These are phyloP conservation scores for Royoungia palumana DNA, from an alignment of 768 basidiomycete genomes.

Conservation along the genomic window DNA sequence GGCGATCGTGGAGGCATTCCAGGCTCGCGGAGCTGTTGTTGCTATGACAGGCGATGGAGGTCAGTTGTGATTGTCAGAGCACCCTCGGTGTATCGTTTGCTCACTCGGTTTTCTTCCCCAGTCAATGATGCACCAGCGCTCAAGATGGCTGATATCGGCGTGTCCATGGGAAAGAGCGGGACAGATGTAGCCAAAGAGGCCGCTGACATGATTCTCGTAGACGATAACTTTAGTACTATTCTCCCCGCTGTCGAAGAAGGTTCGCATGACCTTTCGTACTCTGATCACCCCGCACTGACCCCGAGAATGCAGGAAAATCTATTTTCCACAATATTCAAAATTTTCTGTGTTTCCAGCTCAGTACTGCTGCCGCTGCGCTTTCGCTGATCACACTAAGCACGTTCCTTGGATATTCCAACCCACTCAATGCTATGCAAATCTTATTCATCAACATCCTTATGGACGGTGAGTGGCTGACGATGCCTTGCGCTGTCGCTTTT, in stretches of 20 bases:
- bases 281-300: neutral
- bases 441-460: slow-evolving; percentile 99
- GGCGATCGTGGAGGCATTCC: slow-evolving; percentile 94
- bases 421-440: slow-evolving; percentile 97
- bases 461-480: slow-evolving; percentile 62
- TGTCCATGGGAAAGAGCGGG: slow-evolving; percentile 98
- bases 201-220: slow-evolving; percentile 93
- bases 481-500: neutral
- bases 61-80: slow-evolving; percentile 42
- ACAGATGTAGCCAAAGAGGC: slow-evolving; percentile 99
- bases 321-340: slow-evolving; percentile 99
- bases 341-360: slow-evolving; percentile 94
- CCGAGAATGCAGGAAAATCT: slow-evolving; percentile 66
- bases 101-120: slow-evolving; percentile 11
- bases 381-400: slow-evolving; percentile 95
- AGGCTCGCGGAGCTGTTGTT: slow-evolving; percentile 82
- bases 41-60: slow-evolving; percentile 99
- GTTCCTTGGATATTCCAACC: slow-evolving; percentile 83
- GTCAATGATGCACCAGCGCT: slow-evolving; percentile 97
- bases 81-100: neutral
- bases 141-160: slow-evolving; percentile 97
- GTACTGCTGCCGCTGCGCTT: slow-evolving; percentile 94
- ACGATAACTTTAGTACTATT: slow-evolving; percentile 96
- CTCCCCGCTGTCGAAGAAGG: slow-evolving; percentile 93
- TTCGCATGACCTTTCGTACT: slow-evolving; percentile 24